Percentiles rank a stretch among this genome's conserved stretches.
phyloP scores from a whole-genome alignment of 768 basidiomycete species.

The Tricholoma matsutake region DNA sequence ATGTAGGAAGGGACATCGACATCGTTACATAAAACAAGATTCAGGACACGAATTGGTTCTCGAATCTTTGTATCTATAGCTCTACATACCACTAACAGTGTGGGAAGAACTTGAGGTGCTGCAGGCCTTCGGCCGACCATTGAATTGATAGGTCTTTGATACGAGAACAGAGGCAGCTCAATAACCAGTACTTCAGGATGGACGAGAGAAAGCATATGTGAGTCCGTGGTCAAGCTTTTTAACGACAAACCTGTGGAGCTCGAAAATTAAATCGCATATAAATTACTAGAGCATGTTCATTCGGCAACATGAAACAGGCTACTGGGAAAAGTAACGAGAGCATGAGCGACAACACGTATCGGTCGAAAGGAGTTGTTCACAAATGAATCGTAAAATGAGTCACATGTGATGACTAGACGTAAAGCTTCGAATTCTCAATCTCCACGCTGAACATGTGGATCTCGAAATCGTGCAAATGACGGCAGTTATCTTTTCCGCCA shows the following conservation, averaged over 20 bases:
- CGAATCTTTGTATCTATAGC: neutral
- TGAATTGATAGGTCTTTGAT: no score
- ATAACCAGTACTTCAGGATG: neutral
- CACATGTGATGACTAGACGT: neutral
- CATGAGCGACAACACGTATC: no score
- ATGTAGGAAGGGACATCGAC: neutral
- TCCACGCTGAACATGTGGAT: neutral
- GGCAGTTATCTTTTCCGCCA: neutral
- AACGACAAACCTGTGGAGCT: neutral
- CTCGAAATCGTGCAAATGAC: neutral
- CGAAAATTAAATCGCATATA: neutral
- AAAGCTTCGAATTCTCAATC: neutral
- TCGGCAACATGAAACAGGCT: no score
- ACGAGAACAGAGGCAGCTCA: no score
- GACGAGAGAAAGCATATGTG: neutral
- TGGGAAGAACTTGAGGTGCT: neutral
- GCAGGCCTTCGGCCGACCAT: no score
- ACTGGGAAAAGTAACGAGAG: no score
- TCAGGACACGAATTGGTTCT: neutral
- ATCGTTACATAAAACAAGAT: neutral
- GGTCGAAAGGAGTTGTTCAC: no score
- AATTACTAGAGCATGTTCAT: neutral
- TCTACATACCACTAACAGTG: neutral
- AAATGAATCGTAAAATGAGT: neutral
- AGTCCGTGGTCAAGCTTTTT: neutral